Percentiles rank a stretch among this genome's conserved stretches.
These are phyloP conservation scores for Candida andamanensis DNA, from an alignment of 805 yeast species.

Conservation along the genomic window DNA sequence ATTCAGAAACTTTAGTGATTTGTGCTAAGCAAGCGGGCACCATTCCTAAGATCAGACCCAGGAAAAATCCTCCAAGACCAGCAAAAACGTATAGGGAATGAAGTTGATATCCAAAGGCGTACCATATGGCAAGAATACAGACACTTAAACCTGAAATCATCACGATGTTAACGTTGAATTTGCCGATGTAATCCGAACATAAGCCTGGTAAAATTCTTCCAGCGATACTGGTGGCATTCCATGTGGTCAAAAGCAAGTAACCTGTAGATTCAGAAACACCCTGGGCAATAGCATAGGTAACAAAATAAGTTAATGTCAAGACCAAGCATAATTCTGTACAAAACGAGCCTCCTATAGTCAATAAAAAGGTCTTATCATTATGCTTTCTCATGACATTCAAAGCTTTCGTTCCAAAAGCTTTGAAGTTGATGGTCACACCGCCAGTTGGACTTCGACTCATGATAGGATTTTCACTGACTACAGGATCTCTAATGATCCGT, in stretches of 20 bases:
- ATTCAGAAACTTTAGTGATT: constrained; percentile 40
- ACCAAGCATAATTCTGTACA: constrained; percentile 49
- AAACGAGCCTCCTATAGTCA: constrained; percentile 29
- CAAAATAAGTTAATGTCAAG: constrained; percentile 48
- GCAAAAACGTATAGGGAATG: constrained; percentile 28
- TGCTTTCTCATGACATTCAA: constrained; percentile 3
- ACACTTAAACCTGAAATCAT: constrained; percentile 24
- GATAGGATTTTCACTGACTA: constrained; percentile 1
- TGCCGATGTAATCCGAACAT: constrained; percentile 50
- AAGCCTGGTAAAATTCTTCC: constrained; percentile 56
- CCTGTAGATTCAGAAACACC: constrained; percentile 43
- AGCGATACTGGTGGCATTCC: constrained; percentile 42
- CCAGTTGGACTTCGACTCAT: neutral
- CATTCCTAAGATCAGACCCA: constrained; percentile 30
- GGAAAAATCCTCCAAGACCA: constrained; percentile 29
- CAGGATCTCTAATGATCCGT: constrained; percentile 15
- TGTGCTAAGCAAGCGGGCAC: constrained; percentile 52
- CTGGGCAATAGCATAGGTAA: constrained; percentile 50
- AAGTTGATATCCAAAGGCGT: constrained; percentile 25
- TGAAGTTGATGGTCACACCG: too few species aligned
- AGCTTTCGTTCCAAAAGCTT: neutral
- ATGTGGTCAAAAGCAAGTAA: constrained; percentile 41
- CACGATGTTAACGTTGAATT: constrained; percentile 41
- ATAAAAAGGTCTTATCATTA: constrained; percentile 17
- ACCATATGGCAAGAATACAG: constrained; percentile 26